A percentile compares a stretch with the other conserved stretches of the same genome.
Evolutionary conservation across 345 rosid species (phyloP).

Genomic region (Schrenkiella parvula): DNA sequence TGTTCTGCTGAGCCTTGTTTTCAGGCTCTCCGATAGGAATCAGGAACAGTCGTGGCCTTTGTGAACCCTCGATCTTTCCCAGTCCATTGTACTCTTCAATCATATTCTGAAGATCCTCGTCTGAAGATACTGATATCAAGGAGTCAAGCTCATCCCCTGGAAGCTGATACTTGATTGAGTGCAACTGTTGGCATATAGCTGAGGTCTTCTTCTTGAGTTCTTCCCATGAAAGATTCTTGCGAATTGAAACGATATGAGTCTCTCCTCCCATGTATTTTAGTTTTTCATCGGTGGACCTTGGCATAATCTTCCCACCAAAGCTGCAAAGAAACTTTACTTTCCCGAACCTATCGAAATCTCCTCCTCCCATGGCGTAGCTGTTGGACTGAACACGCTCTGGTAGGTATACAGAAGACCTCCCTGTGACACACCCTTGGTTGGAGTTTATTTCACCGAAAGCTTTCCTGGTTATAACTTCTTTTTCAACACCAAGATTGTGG

Average conservation of each 20-base stretch:
- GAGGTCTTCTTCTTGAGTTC: conserved; percentile 55
- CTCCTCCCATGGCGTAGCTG: conserved; percentile 28
- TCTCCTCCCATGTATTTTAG: conserved; percentile 71
- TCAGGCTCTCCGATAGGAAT: conserved; percentile 54
- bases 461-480: conserved; percentile 34
- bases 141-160: conserved; percentile 74
- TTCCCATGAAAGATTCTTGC: conserved; percentile 46
- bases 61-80: conserved; percentile 49
- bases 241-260: conserved; percentile 57
- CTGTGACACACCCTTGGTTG: conserved; percentile 32
- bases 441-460: conserved; percentile 42
- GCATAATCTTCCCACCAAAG: conserved; percentile 63
- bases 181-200: conserved; percentile 45
- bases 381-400: conserved; percentile 34
- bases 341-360: conserved; percentile 28
- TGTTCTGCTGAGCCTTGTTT: conserved; percentile 35
- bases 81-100: conserved; percentile 58
- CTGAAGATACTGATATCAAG: conserved; percentile 59
- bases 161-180: conserved; percentile 64
- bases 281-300: conserved; percentile 62
- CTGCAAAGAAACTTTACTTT: conserved; percentile 66
- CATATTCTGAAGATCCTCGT: conserved; percentile 68
- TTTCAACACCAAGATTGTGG: conserved; percentile 35
- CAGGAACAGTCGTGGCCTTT: conserved; percentile 54
- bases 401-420: conserved; percentile 23